Percentiles rank a stretch among this genome's conserved stretches.
Evolutionary conservation across 441 rosid genomes (phyloP).

Genomic region (Croton setiger): DNA sequence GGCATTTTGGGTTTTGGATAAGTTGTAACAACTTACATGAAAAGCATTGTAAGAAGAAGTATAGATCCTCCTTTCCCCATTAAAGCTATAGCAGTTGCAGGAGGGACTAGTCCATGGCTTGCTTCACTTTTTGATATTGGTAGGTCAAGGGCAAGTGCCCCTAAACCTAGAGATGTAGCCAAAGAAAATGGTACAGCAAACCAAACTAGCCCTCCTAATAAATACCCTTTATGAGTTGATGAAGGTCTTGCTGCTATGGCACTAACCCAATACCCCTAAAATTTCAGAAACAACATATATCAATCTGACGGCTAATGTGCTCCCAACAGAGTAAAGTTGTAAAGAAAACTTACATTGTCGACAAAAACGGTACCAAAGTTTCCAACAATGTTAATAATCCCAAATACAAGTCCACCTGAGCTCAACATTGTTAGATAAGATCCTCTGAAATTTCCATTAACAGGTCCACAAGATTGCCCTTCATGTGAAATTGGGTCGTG

Average conservation of each 20-base stretch:
- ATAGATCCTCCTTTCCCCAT: slow-evolving; percentile 94
- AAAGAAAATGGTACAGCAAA: slow-evolving; percentile 92
- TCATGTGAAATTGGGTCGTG: slow-evolving; percentile 63
- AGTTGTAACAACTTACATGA: slow-evolving; percentile 63
- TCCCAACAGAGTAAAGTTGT: neutral
- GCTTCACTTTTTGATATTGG: slow-evolving; percentile 75
- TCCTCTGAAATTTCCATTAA: slow-evolving; percentile 67
- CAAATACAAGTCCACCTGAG: slow-evolving; percentile 89
- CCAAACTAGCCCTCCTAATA: slow-evolving; percentile 94
- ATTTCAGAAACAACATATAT: neutral
- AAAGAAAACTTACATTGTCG: slow-evolving; percentile 61
- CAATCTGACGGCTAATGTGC: neutral
- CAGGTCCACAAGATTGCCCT: slow-evolving; percentile 87
- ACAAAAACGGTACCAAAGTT: slow-evolving; percentile 91
- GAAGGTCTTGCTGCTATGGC: slow-evolving; percentile 97
- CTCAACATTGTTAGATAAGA: slow-evolving; percentile 90
- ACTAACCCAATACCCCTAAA: slow-evolving; percentile 94
- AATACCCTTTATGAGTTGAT: slow-evolving; percentile 88
- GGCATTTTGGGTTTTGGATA: no score
- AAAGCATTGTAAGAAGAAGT: slow-evolving; percentile 92
- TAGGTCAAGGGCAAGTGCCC: slow-evolving; percentile 89
- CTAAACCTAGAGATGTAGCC: slow-evolving; percentile 86
- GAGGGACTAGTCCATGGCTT: slow-evolving; percentile 79
- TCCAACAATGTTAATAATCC: slow-evolving; percentile 83
- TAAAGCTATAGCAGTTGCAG: slow-evolving; percentile 93